Evolutionary conservation across 179 eudicot species (phyloP).

Genomic region (Amaranthus tricolor): DNA sequence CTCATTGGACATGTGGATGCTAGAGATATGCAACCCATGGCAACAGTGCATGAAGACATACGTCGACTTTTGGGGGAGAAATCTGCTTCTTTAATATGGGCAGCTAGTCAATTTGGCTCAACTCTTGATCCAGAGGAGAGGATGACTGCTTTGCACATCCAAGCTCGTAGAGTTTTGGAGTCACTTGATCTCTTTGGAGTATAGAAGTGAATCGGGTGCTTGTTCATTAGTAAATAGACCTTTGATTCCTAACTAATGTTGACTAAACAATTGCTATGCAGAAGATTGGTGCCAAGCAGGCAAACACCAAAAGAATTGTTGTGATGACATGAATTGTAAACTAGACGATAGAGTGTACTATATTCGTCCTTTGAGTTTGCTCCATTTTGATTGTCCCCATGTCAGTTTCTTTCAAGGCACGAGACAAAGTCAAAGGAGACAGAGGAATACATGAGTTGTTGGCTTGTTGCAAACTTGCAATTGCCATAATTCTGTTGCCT

Average conservation of each 20-base stretch:
- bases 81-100: constrained; percentile 93
- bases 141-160: constrained; percentile 80
- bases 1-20: constrained; percentile 91
- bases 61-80: constrained; percentile 84
- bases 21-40: constrained; percentile 71
- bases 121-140: constrained; percentile 94
- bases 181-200: constrained; percentile 71
- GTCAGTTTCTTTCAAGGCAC: no score
- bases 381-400: no score
- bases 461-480: no score
- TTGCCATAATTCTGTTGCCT: no score
- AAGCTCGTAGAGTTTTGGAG: constrained; percentile 88
- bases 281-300: background rate
- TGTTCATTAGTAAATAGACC: constrained; percentile 7
- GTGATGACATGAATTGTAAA: background rate
- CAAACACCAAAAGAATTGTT: no score
- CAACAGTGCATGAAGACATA: constrained; percentile 69
- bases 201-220: background rate
- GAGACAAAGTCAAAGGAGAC: no score
- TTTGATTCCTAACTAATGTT: background rate
- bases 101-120: constrained; percentile 93
- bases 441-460: no score
- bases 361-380: no score
- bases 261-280: background rate
- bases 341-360: background rate